Percentiles rank a stretch among this genome's conserved stretches.
These are phyloP conservation scores for Wallacemonas sp. DNA, from an alignment of 208 protist species.

Conservation along the genomic window DNA sequence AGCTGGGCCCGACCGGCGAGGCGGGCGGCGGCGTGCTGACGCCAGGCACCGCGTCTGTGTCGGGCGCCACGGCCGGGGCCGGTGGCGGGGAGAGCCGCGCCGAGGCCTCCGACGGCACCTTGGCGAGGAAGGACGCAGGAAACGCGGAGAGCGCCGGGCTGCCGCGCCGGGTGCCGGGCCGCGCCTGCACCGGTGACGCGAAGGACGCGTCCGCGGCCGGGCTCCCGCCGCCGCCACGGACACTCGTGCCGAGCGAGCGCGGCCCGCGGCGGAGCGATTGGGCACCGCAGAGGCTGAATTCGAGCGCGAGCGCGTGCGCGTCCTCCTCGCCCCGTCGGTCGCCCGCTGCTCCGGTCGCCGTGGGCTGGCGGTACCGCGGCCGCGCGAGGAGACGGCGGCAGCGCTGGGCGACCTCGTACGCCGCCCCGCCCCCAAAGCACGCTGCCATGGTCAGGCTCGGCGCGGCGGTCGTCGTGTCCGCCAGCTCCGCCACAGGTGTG, in stretches of 20 bases:
- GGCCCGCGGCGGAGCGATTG: constrained; percentile 5
- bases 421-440: not conserved
- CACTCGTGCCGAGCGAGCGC: not conserved
- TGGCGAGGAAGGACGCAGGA: constrained; percentile 3
- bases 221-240: too few relatives aligned
- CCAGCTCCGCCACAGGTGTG: not conserved
- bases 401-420: not conserved
- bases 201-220: too few relatives aligned
- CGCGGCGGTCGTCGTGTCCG: too few relatives aligned
- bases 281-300: constrained; percentile 14
- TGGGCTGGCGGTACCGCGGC: not conserved
- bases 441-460: not conserved
- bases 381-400: not conserved
- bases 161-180: not conserved
- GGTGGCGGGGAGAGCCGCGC: not conserved
- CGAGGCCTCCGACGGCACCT: not conserved
- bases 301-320: not conserved
- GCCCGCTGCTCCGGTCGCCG: too few relatives aligned
- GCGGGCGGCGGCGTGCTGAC: too few relatives aligned
- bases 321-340: too few relatives aligned
- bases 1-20: not conserved
- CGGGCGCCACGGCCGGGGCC: not conserved
- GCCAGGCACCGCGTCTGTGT: too few relatives aligned
- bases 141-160: not conserved
- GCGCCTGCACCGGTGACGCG: too few relatives aligned